Base-by-base conservation (phyloP, 2,329 filamentous ascomycete species). In the Teratosphaeria viscida region DNA sequence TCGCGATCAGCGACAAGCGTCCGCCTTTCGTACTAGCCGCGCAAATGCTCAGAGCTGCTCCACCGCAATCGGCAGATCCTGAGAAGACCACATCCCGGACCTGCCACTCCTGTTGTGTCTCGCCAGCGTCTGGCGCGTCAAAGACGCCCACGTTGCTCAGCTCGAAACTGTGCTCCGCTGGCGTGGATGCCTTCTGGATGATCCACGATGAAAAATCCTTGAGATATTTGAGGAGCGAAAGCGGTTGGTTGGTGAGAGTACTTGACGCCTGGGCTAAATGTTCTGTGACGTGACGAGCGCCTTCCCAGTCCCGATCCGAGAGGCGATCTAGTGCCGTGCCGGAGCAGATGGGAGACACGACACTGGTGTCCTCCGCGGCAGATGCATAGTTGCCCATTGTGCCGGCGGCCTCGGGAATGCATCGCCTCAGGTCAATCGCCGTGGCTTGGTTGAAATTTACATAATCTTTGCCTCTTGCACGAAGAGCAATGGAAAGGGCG, bases 191-290 rank as follows among this genome's bases (percentile, higher is more conserved):
- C 53, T 78, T 75, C 2, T 68, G 69, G 8, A 65, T 53, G 3
- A 71, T 69, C 77, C 77, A 81, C 8, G 66, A 64, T 4, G 74
- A 65, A 29, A 79, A 71, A 57, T 73, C 72, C 5, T 68, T 68
- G 1, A 73, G 62, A 54, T 79, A 80, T 58, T 71, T 64, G 39
- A 81, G 65, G 10, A 81, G 63, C 0, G 75, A 77, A 10, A 79
- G 70, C 1, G 77, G 66, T 58, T 78, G 76, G 49, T 78, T 73
- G 5, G 71, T 62, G 0, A 75, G 64, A 0, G 65, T 71, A 0
- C 61, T 62, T 0, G 73, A 71, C 19, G 67, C 62, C 37, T 70
- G 63, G 5, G 71, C 70, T 0, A 80, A 66, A 1, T 59, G 55
- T 16, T 65, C 62, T 0, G 76, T 77, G 12, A 69, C 69, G 2